Evolutionary conservation across 2,329 filamentous ascomycete genomes (phyloP).

Genomic region (Tolypocladium endophyticum): DNA sequence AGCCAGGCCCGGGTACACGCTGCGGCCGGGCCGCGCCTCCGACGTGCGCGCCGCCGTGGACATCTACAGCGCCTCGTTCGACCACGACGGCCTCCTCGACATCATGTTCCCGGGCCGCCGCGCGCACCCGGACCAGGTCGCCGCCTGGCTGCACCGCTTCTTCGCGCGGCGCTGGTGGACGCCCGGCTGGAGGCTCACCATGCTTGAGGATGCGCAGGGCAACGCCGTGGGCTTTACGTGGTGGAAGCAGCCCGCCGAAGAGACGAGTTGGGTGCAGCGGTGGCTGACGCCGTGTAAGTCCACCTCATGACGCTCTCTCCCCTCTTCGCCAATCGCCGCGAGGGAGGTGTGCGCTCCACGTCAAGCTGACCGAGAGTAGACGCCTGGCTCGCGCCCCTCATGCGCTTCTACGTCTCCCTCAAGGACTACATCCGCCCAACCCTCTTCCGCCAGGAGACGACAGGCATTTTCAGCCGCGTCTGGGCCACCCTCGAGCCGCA

Average conservation of each 20-base stretch:
- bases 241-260: slow-evolving; percentile 18
- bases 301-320: not conserved
- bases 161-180: slow-evolving; percentile 23
- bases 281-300: slow-evolving; percentile 21
- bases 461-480: slow-evolving; percentile 14
- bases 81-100: slow-evolving; percentile 17
- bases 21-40: slow-evolving; percentile 19
- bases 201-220: slow-evolving; percentile 8
- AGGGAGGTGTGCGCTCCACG: not conserved
- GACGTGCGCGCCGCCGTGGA: slow-evolving; percentile 15
- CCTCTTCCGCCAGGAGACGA: slow-evolving; percentile 8
- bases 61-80: slow-evolving; percentile 19
- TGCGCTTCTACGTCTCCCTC: slow-evolving; percentile 12
- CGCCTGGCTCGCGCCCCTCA: slow-evolving; percentile 19
- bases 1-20: not conserved
- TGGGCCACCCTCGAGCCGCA: slow-evolving; percentile 13
- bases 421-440: slow-evolving; percentile 14
- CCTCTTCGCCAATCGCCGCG: not conserved
- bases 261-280: slow-evolving; percentile 16
- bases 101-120: slow-evolving; percentile 18
- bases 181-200: slow-evolving; percentile 17
- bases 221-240: slow-evolving; percentile 20
- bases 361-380: slow-evolving; percentile 5
- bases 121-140: slow-evolving; percentile 9
- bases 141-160: slow-evolving; percentile 12